phyloP scores from a whole-genome alignment of 2,329 filamentous ascomycete genomes.

The Talaromyces atroroseus region DNA sequence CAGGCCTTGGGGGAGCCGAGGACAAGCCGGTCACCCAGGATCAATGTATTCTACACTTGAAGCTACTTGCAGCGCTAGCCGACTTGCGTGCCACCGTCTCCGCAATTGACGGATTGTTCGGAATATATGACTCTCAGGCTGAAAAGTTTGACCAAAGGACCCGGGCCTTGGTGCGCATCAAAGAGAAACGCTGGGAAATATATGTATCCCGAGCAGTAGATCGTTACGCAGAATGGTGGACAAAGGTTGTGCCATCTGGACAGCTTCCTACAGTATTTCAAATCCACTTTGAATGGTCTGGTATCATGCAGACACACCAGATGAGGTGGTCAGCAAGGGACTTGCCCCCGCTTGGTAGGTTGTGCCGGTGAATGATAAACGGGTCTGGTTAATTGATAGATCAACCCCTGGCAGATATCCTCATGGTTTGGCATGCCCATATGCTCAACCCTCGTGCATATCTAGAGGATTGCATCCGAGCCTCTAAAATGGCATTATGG shows the following conservation, averaged over 20 bases:
- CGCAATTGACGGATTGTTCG: slow-evolving; percentile 60
- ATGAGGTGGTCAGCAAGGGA: background rate
- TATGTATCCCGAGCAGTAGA: slow-evolving; percentile 12
- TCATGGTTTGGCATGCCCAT: no score
- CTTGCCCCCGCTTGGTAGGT: background rate
- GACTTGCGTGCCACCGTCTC: slow-evolving; percentile 62
- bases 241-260: background rate
- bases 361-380: no score
- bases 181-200: slow-evolving; percentile 10
- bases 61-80: slow-evolving; percentile 64
- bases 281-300: no score
- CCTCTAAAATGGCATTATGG: no score
- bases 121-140: slow-evolving; percentile 13
- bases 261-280: background rate
- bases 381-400: background rate
- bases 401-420: no score
- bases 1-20: background rate
- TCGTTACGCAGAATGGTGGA: slow-evolving; percentile 7
- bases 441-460: no score
- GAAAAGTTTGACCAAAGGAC: background rate
- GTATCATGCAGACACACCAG: no score
- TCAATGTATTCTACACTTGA: slow-evolving; percentile 66
- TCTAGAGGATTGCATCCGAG: no score
- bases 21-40: slow-evolving; percentile 35
- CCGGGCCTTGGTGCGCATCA: background rate